These are phyloP conservation scores for Salix brachista DNA, from an alignment of 345 rosid genomes.

Conservation along the genomic window DNA sequence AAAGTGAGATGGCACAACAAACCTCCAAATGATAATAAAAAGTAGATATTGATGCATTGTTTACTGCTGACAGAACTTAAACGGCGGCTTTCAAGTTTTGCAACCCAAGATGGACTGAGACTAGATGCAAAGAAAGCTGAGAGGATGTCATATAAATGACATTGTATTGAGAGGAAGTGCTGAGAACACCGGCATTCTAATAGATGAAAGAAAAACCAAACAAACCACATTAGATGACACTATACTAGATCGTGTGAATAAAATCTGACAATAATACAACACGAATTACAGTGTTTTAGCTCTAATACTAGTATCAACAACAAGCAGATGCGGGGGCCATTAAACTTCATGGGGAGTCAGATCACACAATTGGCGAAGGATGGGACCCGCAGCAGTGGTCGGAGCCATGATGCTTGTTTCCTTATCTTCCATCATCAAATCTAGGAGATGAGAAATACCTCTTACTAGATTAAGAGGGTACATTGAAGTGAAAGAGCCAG, in stretches of 20 bases:
- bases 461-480: constrained; percentile 40
- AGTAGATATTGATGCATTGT: neutral
- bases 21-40: neutral
- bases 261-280: neutral
- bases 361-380: neutral
- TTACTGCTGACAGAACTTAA: neutral
- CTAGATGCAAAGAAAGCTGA: neutral
- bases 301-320: constrained; percentile 17
- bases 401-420: neutral
- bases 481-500: constrained; percentile 91
- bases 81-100: neutral
- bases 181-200: neutral
- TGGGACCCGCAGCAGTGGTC: constrained; percentile 2
- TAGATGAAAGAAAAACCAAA: neutral
- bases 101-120: neutral
- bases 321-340: neutral
- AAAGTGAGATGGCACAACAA: neutral
- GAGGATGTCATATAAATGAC: neutral
- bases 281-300: constrained; percentile 8
- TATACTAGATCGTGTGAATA: neutral
- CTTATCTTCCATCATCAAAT: constrained; percentile 6
- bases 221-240: neutral
- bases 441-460: neutral
- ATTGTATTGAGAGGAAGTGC: neutral
- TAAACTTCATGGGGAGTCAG: neutral